A percentile compares a stretch with the other conserved stretches of the same genome.
Conservation (phyloP, 345 rosid genomes). For the Syzygium grande region DNA sequence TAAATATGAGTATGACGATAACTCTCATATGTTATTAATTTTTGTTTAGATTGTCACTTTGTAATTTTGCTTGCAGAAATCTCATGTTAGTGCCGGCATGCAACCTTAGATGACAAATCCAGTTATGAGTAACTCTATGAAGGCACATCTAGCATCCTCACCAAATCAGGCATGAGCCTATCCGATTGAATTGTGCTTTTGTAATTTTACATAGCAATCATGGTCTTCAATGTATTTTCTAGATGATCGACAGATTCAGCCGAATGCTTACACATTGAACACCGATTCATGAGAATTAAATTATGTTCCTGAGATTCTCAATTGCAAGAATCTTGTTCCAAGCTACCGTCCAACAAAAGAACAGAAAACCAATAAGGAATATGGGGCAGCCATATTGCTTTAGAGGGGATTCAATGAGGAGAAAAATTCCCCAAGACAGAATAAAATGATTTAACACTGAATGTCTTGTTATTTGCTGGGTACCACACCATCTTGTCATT, state of each 20-base stretch:
- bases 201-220: not conserved
- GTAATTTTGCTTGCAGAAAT: not conserved
- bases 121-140: constrained; percentile 23
- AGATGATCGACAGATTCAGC: not conserved
- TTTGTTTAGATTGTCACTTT: not conserved
- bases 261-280: not conserved
- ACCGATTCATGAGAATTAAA: not conserved
- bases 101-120: constrained; percentile 51
- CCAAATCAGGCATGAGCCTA: constrained; percentile 42
- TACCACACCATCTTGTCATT: not conserved
- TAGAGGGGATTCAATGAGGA: not conserved
- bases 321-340: not conserved
- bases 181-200: not conserved
- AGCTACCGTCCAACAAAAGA: not conserved
- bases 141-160: constrained; percentile 33
- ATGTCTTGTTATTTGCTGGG: not conserved
- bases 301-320: not conserved
- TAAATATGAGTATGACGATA: too few species aligned
- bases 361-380: too few species aligned
- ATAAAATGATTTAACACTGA: too few species aligned
- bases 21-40: too few species aligned
- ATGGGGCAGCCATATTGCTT: not conserved
- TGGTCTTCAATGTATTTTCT: not conserved
- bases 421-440: too few species aligned
- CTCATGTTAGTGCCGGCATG: constrained; percentile 27